Conservation (phyloP, 441 rosid species). For the Adansonia grandidieri region DNA sequence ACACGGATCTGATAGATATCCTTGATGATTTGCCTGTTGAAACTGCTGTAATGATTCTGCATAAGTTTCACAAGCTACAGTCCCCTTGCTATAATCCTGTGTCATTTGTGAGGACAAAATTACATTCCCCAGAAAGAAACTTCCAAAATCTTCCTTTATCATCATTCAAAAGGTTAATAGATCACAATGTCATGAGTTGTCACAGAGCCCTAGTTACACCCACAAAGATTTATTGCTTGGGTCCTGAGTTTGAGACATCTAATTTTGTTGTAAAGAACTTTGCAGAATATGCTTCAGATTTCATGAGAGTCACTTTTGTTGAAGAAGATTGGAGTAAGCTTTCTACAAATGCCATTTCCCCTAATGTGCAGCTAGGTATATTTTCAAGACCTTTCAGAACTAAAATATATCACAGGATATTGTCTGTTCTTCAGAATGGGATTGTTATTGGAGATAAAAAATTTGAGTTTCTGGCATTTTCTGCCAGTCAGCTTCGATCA, state of each 20-base stretch:
- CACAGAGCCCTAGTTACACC: constrained; percentile 88
- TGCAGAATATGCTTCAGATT: constrained; percentile 73
- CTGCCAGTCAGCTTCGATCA: constrained; percentile 91
- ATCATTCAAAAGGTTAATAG: constrained; percentile 42
- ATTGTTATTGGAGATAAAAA: constrained; percentile 69
- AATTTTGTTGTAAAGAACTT: constrained; percentile 84
- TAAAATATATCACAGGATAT: constrained; percentile 64
- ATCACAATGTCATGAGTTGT: constrained; percentile 71
- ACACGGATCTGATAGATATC: constrained; percentile 46
- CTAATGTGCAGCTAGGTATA: constrained; percentile 62
- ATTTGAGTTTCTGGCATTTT: constrained; percentile 90
- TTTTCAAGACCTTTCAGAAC: constrained; percentile 76
- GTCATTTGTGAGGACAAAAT: constrained; percentile 52
- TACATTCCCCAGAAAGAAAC: constrained; percentile 44
- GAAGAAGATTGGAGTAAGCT: constrained; percentile 97
- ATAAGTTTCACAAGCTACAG: constrained; percentile 69
- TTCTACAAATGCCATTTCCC: constrained; percentile 65
- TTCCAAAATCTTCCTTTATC: constrained; percentile 40
- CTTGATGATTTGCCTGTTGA: constrained; percentile 52
- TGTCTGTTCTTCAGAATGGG: constrained; percentile 74
- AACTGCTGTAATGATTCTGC: constrained; percentile 56
- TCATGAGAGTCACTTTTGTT: constrained; percentile 84
- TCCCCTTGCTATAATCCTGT: constrained; percentile 68
- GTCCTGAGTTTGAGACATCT: constrained; percentile 90
- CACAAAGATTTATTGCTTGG: constrained; percentile 79